Evolutionary conservation across 2,329 filamentous ascomycete species (phyloP).

Genomic region (Fusarium penzigii): DNA sequence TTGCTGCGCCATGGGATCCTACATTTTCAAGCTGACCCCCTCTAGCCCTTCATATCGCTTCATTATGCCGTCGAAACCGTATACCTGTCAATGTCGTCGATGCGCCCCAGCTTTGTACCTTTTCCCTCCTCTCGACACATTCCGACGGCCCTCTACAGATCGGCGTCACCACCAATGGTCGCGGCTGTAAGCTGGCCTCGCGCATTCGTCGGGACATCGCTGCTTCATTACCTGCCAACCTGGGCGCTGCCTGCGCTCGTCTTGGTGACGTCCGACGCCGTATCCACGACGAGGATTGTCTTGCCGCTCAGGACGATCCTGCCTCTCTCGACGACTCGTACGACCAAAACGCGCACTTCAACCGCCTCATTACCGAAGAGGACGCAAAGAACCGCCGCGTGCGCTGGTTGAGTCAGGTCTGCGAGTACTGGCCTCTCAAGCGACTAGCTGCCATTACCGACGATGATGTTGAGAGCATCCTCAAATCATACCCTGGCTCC

Average conservation of each 20-base stretch:
- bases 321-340: constrained; percentile 65
- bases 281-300: constrained; percentile 71
- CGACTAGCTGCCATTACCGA: constrained; percentile 79
- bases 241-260: constrained; percentile 76
- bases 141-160: constrained; percentile 90
- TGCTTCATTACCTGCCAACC: constrained; percentile 70
- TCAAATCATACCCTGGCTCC: constrained; percentile 66
- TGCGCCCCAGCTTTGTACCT: constrained; percentile 81
- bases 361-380: constrained; percentile 74
- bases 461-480: constrained; percentile 72
- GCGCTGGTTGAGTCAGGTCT: constrained; percentile 93
- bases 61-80: constrained; percentile 72
- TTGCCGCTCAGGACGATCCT: constrained; percentile 42
- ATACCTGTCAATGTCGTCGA: constrained; percentile 95
- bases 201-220: constrained; percentile 88
- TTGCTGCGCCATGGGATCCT: constrained; percentile 5
- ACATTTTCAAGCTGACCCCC: not conserved
- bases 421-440: constrained; percentile 95
- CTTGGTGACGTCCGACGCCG: constrained; percentile 72
- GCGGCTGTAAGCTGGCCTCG: constrained; percentile 90
- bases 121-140: constrained; percentile 86
- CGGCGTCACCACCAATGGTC: constrained; percentile 92
- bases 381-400: constrained; percentile 80
- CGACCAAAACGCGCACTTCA: constrained; percentile 81
- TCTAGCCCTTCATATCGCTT: constrained; percentile 67